A percentile compares a stretch with the other conserved stretches of the same genome.
Conservation (phyloP, 495 filamentous ascomycete species). For the Penicillium herquei region DNA sequence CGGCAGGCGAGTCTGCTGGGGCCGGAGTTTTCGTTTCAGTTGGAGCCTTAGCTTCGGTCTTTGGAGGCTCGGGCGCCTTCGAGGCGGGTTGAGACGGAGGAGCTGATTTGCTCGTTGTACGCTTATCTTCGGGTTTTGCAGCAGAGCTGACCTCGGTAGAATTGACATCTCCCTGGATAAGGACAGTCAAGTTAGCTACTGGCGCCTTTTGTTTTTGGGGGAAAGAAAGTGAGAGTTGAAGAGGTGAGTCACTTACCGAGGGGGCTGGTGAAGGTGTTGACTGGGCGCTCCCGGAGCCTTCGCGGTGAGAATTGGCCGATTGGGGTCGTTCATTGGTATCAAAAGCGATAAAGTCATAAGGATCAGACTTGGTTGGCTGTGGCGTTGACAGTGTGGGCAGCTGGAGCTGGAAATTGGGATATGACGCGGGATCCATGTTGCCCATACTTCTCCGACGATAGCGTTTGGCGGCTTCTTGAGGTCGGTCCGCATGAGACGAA, state of each 20-base stretch:
- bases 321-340: constrained; percentile 41
- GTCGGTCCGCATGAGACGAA: constrained; percentile 37
- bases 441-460: constrained; percentile 83
- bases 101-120: constrained; percentile 72
- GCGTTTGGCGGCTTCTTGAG: constrained; percentile 65
- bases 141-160: constrained; percentile 15
- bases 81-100: constrained; percentile 82
- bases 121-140: constrained; percentile 49
- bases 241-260: constrained; percentile 49
- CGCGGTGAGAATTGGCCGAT: constrained; percentile 57
- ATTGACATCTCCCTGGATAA: constrained; percentile 12
- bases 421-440: constrained; percentile 63
- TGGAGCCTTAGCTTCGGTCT: constrained; percentile 19
- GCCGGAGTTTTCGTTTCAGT: constrained; percentile 25
- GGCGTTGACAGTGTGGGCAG: constrained; percentile 26
- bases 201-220: background rate
- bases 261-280: constrained; percentile 50
- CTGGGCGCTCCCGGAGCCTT: constrained; percentile 55
- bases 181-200: constrained; percentile 8
- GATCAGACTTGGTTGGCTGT: constrained; percentile 19
- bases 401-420: constrained; percentile 39
- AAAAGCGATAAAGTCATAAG: constrained; percentile 36
- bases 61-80: constrained; percentile 31
- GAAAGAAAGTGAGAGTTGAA: background rate
- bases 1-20: constrained; percentile 61